Evolutionary conservation across 2,329 filamentous ascomycete genomes (phyloP).

Genomic region (Clarireedia sp.): DNA sequence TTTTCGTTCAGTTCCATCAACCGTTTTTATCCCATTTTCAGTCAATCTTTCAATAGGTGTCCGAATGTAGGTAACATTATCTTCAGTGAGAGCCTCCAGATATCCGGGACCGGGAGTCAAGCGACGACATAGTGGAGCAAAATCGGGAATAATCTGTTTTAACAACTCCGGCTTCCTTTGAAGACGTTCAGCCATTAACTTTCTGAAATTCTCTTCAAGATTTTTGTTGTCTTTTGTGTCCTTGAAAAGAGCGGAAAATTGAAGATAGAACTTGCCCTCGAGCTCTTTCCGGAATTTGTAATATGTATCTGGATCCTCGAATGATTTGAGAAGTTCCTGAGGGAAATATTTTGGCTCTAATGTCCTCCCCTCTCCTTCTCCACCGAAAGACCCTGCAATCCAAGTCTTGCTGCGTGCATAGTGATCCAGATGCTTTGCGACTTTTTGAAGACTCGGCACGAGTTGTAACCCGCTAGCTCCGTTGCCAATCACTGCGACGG

Average conservation of each 20-base stretch:
- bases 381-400: conserved; percentile 41
- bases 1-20: conserved; percentile 46
- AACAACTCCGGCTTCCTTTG: conserved; percentile 33
- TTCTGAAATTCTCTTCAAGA: conserved; percentile 30
- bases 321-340: conserved; percentile 45
- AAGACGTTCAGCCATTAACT: conserved; percentile 35
- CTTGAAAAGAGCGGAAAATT: conserved; percentile 46
- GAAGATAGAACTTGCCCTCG: conserved; percentile 55
- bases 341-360: conserved; percentile 46
- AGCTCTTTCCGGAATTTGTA: conserved; percentile 48
- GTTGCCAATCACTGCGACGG: conserved; percentile 41
- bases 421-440: conserved; percentile 10
- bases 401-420: conserved; percentile 49
- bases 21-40: conserved; percentile 49
- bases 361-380: conserved; percentile 28
- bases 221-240: conserved; percentile 32
- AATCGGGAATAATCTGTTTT: conserved; percentile 32
- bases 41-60: conserved; percentile 51
- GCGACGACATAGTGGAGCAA: conserved; percentile 37
- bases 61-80: conserved; percentile 55
- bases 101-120: conserved; percentile 48
- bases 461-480: conserved; percentile 46
- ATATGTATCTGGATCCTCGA: conserved; percentile 51
- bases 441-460: conserved; percentile 35
- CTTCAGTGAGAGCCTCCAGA: conserved; percentile 53